Conservation (phyloP, 2,329 filamentous ascomycete species). For the Trichoderma oligosporum region DNA sequence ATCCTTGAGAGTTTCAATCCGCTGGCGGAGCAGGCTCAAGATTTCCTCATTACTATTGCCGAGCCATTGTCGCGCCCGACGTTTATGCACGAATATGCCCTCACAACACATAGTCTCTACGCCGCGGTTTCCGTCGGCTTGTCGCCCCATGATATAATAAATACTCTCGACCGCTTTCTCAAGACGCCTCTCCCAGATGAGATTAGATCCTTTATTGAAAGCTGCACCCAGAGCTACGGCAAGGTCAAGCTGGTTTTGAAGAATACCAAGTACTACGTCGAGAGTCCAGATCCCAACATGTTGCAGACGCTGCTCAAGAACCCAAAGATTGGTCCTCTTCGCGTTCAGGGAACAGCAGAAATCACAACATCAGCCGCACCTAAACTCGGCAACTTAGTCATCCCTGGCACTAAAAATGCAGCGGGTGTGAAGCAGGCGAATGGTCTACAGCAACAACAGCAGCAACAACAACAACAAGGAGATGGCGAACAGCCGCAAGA, state of each 20-base stretch:
- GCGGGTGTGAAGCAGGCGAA: slow-evolving; percentile 77
- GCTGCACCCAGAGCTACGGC: slow-evolving; percentile 84
- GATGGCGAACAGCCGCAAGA: slow-evolving; percentile 40
- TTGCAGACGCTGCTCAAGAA: slow-evolving; percentile 85
- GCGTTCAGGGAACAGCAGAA: slow-evolving; percentile 67
- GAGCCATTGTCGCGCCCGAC: slow-evolving; percentile 87
- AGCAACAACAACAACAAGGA: no score
- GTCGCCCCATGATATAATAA: slow-evolving; percentile 83
- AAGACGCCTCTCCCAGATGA: slow-evolving; percentile 83
- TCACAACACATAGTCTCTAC: slow-evolving; percentile 90
- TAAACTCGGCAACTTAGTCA: slow-evolving; percentile 82
- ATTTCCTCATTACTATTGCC: slow-evolving; percentile 93
- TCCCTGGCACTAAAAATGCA: slow-evolving; percentile 90
- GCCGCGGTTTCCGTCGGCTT: slow-evolving; percentile 94
- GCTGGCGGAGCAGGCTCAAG: slow-evolving; percentile 79
- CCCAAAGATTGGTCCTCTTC: slow-evolving; percentile 71
- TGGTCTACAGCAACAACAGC: slow-evolving; percentile 34
- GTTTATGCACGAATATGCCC: slow-evolving; percentile 87
- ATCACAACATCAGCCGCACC: slow-evolving; percentile 79
- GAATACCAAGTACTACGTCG: slow-evolving; percentile 90
- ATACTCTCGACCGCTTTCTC: slow-evolving; percentile 79
- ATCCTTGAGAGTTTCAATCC: slow-evolving; percentile 94
- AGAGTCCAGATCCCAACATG: slow-evolving; percentile 83
- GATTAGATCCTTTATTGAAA: slow-evolving; percentile 71
- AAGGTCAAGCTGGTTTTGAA: slow-evolving; percentile 95